Conservation (phyloP, 2,329 filamentous ascomycete genomes). For the Paecilomyces sp. region DNA sequence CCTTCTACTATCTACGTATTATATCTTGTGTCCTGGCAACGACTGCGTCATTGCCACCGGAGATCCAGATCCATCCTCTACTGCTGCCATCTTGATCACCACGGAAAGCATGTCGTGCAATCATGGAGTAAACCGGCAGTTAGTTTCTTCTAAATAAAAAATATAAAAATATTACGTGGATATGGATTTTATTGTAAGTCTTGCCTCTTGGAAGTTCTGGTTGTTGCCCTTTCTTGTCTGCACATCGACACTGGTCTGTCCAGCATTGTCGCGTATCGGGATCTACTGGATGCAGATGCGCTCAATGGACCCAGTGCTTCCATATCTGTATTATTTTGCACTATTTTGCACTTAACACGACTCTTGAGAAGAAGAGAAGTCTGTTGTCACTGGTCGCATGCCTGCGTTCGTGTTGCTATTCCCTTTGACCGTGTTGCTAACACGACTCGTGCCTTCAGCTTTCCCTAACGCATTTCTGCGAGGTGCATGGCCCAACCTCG, state of each 20-base stretch:
- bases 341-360: background rate
- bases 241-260: background rate
- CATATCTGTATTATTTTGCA: background rate
- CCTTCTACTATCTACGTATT: background rate
- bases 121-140: constrained; percentile 22
- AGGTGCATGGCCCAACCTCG: constrained; percentile 55
- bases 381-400: background rate
- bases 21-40: background rate
- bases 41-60: background rate
- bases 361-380: background rate
- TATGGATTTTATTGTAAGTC: constrained; percentile 42
- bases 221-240: background rate
- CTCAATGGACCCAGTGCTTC: background rate
- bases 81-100: constrained; percentile 1
- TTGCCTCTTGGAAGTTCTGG: constrained; percentile 1
- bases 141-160: constrained; percentile 14
- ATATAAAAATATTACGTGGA: constrained; percentile 15
- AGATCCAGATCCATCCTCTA: background rate
- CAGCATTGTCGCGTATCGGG: background rate
- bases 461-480: constrained; percentile 57
- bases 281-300: background rate
- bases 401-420: background rate
- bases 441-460: constrained; percentile 34
- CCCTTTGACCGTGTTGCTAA: background rate
- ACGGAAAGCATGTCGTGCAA: constrained; percentile 25